phyloP scores from a whole-genome alignment of 2,329 filamentous ascomycete species.

The Colletotrichum sublineola region DNA sequence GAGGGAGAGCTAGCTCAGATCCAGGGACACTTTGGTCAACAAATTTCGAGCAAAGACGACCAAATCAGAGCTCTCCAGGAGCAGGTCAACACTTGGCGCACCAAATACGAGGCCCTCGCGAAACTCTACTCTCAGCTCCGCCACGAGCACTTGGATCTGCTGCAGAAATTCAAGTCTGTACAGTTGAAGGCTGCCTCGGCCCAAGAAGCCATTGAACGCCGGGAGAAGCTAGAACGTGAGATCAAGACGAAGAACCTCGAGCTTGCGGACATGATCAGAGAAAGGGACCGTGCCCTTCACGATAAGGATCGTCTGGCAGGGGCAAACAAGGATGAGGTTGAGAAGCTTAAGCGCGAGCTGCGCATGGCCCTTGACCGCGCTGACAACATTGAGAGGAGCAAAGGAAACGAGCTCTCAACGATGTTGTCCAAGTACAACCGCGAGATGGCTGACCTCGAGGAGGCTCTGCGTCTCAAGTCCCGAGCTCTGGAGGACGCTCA shows the following conservation, averaged over 20 bases:
- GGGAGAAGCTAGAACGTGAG: constrained; percentile 96
- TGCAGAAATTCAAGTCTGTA: constrained; percentile 96
- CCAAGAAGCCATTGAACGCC: constrained; percentile 93
- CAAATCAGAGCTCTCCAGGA: constrained; percentile 94
- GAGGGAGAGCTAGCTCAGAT: constrained; percentile 89
- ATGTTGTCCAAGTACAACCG: constrained; percentile 97
- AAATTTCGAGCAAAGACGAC: constrained; percentile 90
- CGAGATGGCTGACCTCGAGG: constrained; percentile 96
- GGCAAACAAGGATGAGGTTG: constrained; percentile 90
- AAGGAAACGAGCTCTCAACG: constrained; percentile 93
- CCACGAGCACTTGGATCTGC: constrained; percentile 92
- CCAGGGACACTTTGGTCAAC: constrained; percentile 85
- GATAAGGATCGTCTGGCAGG: constrained; percentile 91
- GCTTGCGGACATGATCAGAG: constrained; percentile 97
- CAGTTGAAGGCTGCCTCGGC: constrained; percentile 97
- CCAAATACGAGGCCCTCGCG: constrained; percentile 95
- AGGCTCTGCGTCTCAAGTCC: constrained; percentile 89
- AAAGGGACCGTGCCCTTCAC: constrained; percentile 92
- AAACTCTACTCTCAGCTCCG: constrained; percentile 98
- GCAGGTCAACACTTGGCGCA: constrained; percentile 97
- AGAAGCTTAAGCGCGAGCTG: constrained; percentile 94
- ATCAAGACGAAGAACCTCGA: constrained; percentile 99
- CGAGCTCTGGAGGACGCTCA: constrained; percentile 87
- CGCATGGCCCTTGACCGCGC: constrained; percentile 91
- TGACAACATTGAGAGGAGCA: constrained; percentile 91